Base-by-base conservation (phyloP, 2,329 filamentous ascomycete species). In the Hypoxylon sp. region DNA sequence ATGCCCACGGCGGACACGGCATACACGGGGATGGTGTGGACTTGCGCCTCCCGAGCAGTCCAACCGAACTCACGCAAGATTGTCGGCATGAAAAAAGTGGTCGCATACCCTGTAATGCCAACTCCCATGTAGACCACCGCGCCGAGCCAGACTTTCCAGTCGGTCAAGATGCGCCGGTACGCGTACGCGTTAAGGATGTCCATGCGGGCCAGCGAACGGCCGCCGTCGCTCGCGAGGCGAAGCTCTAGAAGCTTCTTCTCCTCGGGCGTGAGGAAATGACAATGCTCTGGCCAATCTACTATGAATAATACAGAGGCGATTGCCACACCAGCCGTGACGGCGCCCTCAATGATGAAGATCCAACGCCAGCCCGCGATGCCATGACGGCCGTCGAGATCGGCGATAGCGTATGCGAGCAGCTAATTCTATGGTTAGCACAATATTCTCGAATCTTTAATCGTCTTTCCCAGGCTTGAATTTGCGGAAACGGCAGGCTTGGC, bases 301-400 rank as follows among this genome's bases (percentile, higher is more conserved):
- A 86, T 82, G 62, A 85, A 75, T 72, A 80, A 81, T 58, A 78
- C 76, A 3, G 76, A 71, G 19, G 72, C 61, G 57, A 79, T 53
- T 0, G 77, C 74, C 1, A 79, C 50, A 16, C 71, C 63, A 0
- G 78, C 73, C n/a, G 80, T 81, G 5, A 73, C 70, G 0, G 79
- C 70, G 0, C 83, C 83, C 66, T 85, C 82, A 30, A 77, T 72
- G 51, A 78, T 77, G 67, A 77, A 78, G 29, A 78, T 81, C 80
- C 85, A 87, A 48, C 83, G 79, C 83, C 83, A 87, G 1, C 82
- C 81, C 1, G 74, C 72, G 16, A 83, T 69, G 12, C 81, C 80
- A 2, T 78, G 72, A 1, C 76, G 73, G 2, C 83, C 83, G 34
- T 82, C 77, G 64, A 86, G 80, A 11, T 79, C 73, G 11, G 78